Conservation (phyloP, 495 filamentous ascomycete species). For the Hypoxylon trugodes region DNA sequence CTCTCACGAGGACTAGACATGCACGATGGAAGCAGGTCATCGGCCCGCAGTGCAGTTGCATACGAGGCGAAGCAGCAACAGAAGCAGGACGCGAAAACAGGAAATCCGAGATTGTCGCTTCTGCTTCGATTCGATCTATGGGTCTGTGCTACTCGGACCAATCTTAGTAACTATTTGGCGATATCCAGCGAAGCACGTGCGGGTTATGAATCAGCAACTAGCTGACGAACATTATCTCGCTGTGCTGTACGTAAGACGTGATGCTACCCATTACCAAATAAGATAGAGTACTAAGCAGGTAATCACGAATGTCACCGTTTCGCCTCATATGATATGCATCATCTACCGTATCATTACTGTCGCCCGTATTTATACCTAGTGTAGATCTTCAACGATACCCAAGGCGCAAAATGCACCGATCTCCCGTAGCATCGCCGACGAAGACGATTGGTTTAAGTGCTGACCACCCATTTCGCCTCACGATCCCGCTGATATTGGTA, state of each 20-base stretch:
- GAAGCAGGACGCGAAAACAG: not conserved
- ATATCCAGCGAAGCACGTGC: too few relatives aligned
- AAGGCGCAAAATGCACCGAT: not conserved
- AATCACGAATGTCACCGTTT: too few relatives aligned
- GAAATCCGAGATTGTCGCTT: too few relatives aligned
- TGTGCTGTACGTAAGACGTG: not conserved
- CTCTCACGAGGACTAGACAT: not conserved
- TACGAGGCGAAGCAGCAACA: not conserved
- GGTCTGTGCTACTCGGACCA: not conserved
- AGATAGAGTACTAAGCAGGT: too few relatives aligned
- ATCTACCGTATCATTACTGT: too few relatives aligned
- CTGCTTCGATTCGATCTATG: too few relatives aligned
- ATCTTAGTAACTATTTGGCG: too few relatives aligned
- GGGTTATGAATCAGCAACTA: not conserved
- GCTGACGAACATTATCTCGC: not conserved
- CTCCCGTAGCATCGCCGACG: not conserved
- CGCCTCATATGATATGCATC: too few relatives aligned
- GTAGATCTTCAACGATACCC: too few relatives aligned
- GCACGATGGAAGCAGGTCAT: conserved; percentile 1
- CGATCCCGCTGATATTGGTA: too few relatives aligned
- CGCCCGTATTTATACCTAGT: too few relatives aligned
- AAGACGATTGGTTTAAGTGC: conserved; percentile 29
- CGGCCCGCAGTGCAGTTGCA: conserved; percentile 9
- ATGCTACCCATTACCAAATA: too few relatives aligned
- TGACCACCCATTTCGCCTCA: conserved; percentile 10